Conservation (phyloP, 2,329 filamentous ascomycete species). For the Coleophoma cylindrospora region DNA sequence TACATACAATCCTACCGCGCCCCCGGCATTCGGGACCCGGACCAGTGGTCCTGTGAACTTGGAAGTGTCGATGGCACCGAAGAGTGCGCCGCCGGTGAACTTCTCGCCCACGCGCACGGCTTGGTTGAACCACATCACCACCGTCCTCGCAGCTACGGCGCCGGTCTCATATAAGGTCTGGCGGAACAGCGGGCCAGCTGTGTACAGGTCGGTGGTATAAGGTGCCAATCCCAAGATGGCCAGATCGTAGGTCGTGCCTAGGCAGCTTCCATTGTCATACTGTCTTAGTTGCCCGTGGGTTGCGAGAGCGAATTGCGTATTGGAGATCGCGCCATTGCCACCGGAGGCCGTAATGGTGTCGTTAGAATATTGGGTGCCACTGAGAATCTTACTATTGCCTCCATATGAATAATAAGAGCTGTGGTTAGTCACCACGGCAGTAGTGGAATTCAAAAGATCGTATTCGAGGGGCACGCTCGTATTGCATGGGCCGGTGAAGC, state of each 20-base stretch:
- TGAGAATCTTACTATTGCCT: slow-evolving; percentile 10
- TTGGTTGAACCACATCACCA: slow-evolving; percentile 30
- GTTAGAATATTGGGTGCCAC: slow-evolving; percentile 7
- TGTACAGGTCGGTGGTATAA: slow-evolving; percentile 13
- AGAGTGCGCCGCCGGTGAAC: slow-evolving; percentile 25
- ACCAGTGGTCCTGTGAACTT: slow-evolving; percentile 29
- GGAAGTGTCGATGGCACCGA: slow-evolving; percentile 28
- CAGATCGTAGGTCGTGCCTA: slow-evolving; percentile 19
- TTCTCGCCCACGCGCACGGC: slow-evolving; percentile 15
- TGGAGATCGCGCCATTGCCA: slow-evolving; percentile 16
- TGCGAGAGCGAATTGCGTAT: slow-evolving; percentile 22
- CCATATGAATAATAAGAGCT: slow-evolving; percentile 9
- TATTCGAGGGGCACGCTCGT: slow-evolving; percentile 8
- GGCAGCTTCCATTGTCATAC: slow-evolving; percentile 14
- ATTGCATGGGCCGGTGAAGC: slow-evolving; percentile 9
- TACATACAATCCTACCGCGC: slow-evolving; percentile 16
- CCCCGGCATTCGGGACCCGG: slow-evolving; percentile 15
- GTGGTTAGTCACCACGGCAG: slow-evolving; percentile 3
- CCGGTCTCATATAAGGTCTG: slow-evolving; percentile 26
- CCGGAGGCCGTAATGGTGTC: slow-evolving; percentile 21
- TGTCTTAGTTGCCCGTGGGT: slow-evolving; percentile 17
- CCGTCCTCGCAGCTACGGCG: slow-evolving; percentile 21
- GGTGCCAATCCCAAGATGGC: slow-evolving; percentile 26
- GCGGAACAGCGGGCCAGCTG: slow-evolving; percentile 23
- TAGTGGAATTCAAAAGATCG: slow-evolving; percentile 6